Evolutionary conservation across 164 flowering plant genomes (phyloP).

Genomic region (Saururus chinensis): DNA sequence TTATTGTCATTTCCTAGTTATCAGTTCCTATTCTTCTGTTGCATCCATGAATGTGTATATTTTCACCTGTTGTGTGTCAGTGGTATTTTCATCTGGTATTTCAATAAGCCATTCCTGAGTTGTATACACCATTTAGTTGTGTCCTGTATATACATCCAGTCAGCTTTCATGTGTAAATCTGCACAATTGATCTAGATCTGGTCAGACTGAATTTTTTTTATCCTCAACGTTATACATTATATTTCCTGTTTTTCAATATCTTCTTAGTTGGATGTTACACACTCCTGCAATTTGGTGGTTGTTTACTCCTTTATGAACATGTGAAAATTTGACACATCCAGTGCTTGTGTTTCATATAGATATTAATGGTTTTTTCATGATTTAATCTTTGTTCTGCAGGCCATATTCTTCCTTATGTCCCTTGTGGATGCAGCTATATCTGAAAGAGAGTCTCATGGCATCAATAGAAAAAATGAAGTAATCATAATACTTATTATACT

Average conservation of each 20-base stretch:
- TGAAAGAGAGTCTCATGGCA: constrained; percentile 4
- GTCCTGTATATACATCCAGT: too few relatives aligned
- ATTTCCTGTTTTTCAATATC: background rate
- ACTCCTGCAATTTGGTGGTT: background rate
- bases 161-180: too few relatives aligned
- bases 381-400: constrained; percentile 1
- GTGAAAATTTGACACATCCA: background rate
- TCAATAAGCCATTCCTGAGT: too few relatives aligned
- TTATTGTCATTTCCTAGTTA: too few relatives aligned
- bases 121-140: too few relatives aligned
- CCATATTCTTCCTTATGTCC: constrained; percentile 14
- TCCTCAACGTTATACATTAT: background rate
- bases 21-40: too few relatives aligned
- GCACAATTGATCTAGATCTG: too few relatives aligned
- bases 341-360: background rate
- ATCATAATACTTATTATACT: background rate
- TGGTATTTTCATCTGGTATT: too few relatives aligned
- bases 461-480: constrained; percentile 29
- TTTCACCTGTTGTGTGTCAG: too few relatives aligned
- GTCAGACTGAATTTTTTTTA: background rate
- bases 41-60: too few relatives aligned
- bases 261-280: background rate
- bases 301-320: background rate
- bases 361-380: too few relatives aligned
- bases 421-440: constrained; percentile 7